phyloP scores from a whole-genome alignment of 208 protist species.

The Phytomonas sp. region DNA sequence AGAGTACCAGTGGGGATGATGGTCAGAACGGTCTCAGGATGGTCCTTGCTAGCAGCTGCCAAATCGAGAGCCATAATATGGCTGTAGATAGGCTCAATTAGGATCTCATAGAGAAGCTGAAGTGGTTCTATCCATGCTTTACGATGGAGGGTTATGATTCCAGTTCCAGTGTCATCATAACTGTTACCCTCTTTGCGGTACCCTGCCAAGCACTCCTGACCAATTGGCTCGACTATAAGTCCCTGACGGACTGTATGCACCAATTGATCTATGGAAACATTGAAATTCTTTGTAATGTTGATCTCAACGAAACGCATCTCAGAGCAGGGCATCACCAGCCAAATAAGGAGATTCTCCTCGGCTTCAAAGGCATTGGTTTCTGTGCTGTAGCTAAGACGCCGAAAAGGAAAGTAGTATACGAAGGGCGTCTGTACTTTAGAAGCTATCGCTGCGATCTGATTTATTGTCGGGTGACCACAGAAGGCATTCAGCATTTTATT shows the following conservation, averaged over 20 bases:
- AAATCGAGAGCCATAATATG: slow-evolving; percentile 64
- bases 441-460: slow-evolving; percentile 78
- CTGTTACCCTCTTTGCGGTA: slow-evolving; percentile 1
- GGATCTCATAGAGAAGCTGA: slow-evolving; percentile 68
- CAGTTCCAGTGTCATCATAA: slow-evolving; percentile 5
- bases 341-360: slow-evolving; percentile 73
- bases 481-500: slow-evolving; percentile 78
- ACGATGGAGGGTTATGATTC: slow-evolving; percentile 64
- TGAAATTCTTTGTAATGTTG: slow-evolving; percentile 73
- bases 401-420: slow-evolving; percentile 60
- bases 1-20: slow-evolving; percentile 69
- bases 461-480: slow-evolving; percentile 44
- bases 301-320: slow-evolving; percentile 86
- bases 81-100: slow-evolving; percentile 80
- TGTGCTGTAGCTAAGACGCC: slow-evolving; percentile 60
- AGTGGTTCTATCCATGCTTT: slow-evolving; percentile 77
- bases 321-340: slow-evolving; percentile 68
- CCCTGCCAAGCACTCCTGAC: background rate
- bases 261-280: slow-evolving; percentile 47
- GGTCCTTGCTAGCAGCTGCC: slow-evolving; percentile 29
- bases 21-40: slow-evolving; percentile 50
- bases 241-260: slow-evolving; percentile 39
- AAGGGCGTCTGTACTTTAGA: slow-evolving; percentile 45
- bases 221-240: slow-evolving; percentile 52
- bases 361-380: slow-evolving; percentile 27